These are phyloP conservation scores for Fragilaria crotonensis DNA, from an alignment of 108 stramenopile genomes.

Conservation along the genomic window DNA sequence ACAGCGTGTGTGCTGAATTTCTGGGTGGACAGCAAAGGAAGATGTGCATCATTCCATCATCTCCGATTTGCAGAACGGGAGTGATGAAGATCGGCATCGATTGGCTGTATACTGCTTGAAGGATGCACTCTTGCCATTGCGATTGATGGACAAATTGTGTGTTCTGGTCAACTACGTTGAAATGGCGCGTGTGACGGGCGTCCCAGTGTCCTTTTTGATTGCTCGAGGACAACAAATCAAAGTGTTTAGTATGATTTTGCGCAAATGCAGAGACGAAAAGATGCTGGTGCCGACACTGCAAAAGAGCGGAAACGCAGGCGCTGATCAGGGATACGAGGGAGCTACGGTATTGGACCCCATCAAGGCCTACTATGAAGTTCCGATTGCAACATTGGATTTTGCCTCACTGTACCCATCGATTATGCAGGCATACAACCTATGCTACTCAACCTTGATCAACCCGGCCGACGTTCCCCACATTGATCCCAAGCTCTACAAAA, in stretches of 20 bases:
- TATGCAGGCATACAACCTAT: conserved; percentile 99
- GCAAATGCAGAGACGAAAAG: conserved; percentile 86
- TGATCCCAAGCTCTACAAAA: conserved; percentile 68
- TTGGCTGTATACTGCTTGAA: conserved; percentile 99
- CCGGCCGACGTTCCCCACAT: conserved; percentile 64
- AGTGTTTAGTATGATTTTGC: conserved; percentile 96
- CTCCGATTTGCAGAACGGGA: conserved; percentile 93
- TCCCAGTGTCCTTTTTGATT: conserved; percentile 93
- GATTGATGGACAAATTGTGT: conserved; percentile 96
- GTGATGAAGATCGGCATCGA: conserved; percentile 95
- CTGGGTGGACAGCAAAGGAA: conserved; percentile 97
- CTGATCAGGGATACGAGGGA: conserved; percentile 92
- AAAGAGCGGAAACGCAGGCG: conserved; percentile 52
- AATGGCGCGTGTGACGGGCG: conserved; percentile 99
- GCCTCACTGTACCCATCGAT: conserved; percentile 99
- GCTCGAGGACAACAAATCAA: conserved; percentile 99
- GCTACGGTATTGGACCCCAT: conserved; percentile 98
- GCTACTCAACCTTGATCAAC: conserved; percentile 93
- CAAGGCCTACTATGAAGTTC: conserved; percentile 95
- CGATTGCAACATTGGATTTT: conserved; percentile 99
- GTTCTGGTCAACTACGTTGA: conserved; percentile 98
- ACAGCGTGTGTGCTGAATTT: conserved; percentile 96
- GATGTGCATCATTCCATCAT: conserved; percentile 99
- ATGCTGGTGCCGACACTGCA: conserved; percentile 91
- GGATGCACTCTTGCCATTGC: conserved; percentile 93